Conservation (phyloP, 805 yeast species). For the Metschnikowia lachancei region DNA sequence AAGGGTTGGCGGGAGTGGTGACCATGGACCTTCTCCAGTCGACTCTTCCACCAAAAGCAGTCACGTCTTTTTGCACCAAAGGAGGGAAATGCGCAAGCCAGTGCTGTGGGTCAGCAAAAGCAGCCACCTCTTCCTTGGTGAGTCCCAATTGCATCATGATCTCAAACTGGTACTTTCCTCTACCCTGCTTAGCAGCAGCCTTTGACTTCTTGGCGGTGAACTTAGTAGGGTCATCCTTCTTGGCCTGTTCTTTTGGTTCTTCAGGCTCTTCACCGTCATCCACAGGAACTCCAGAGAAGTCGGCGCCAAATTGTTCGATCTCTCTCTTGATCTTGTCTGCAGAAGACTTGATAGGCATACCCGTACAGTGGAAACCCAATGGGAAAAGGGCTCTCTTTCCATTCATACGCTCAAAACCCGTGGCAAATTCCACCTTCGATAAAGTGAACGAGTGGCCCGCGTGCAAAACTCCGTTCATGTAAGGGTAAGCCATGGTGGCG, state of each 20-base stretch:
- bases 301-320: constrained; percentile 83
- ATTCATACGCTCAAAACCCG: constrained; percentile 92
- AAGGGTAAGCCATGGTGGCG: constrained; percentile 96
- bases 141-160: constrained; percentile 95
- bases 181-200: constrained; percentile 90
- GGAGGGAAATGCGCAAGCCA: constrained; percentile 95
- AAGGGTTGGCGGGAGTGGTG: constrained; percentile 93
- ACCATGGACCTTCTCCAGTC: constrained; percentile 98
- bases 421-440: constrained; percentile 87
- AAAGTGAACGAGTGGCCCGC: constrained; percentile 97
- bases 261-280: constrained; percentile 48
- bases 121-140: constrained; percentile 73
- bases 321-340: constrained; percentile 95
- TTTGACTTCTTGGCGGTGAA: constrained; percentile 91
- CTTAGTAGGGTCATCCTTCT: constrained; percentile 77
- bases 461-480: constrained; percentile 97
- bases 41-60: constrained; percentile 82
- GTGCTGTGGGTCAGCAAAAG: constrained; percentile 87
- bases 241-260: constrained; percentile 34
- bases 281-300: constrained; percentile 65
- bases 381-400: constrained; percentile 94
- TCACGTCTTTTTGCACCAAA: constrained; percentile 75
- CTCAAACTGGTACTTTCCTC: constrained; percentile 92
- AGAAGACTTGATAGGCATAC: constrained; percentile 95
- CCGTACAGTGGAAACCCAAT: constrained; percentile 98